Evolutionary conservation across 2,329 filamentous ascomycete species (phyloP), one percentile per base, ranked within the genome.

Genomic region (Botrytis pseudocinerea): DNA sequence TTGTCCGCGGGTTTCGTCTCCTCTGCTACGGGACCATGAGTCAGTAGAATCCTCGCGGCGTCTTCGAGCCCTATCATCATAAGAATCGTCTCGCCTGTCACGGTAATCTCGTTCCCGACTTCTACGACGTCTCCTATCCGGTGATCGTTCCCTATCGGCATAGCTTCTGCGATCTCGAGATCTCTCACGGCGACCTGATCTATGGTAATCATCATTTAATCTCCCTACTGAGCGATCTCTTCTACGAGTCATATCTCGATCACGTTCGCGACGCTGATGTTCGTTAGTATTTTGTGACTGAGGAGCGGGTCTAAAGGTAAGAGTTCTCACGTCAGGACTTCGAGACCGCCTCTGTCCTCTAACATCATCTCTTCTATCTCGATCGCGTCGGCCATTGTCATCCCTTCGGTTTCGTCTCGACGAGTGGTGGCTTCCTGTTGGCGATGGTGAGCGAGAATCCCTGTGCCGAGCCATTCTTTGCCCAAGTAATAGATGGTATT

Each of bases 401-500:
- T 82, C 87, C 82, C 86, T 85, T 79, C 85, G 84, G 79, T 79
- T 83, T 75, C 87, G 87, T 80, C 84, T 89, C 81, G 90, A 89
- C 83, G 90, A 90, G 83, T 89, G 87, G 82, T 92, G 91, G 87
- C 92, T 94, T 90, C 92, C 92, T 94, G 91, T 90, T 91, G 92
- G 92, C 90, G 92, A 94, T 93, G 93, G 93, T 95, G 93, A 95
- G 92, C 93, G 87, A 86, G 85, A 85, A 83, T 88, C 87, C 85
- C 86, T 87, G 83, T 86, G 86, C 83, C 87, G 86, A 85, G 85
- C 86, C 87, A 88, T 88, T 82, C 80, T 84, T 84, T 77, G 83
- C 83, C 78, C 78, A 76, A 78, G 71, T 77, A 72, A 78, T 75
- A 78, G 62, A 78, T 76, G 79, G 68, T 73, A 73, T 74, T 73